Conservation (phyloP, 2,329 filamentous ascomycete genomes). For the Dothideomycetidae sp. region DNA sequence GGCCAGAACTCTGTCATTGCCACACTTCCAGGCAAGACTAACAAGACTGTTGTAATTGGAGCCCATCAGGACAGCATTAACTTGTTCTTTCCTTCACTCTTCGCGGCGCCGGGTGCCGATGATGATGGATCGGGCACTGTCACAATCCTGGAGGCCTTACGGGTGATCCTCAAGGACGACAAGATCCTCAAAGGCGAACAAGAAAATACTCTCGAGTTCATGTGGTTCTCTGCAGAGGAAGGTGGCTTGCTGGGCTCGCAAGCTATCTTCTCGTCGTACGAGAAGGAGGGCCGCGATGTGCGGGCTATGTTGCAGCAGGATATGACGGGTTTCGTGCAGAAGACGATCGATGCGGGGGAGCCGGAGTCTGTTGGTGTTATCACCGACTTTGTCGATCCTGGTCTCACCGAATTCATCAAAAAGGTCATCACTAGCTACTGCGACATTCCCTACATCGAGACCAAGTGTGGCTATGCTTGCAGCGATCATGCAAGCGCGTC, state of each 20-base stretch:
- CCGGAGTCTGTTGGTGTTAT: slow-evolving; percentile 84
- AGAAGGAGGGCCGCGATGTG: slow-evolving; percentile 56
- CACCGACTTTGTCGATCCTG: slow-evolving; percentile 74
- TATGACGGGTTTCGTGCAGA: slow-evolving; percentile 84
- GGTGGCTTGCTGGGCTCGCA: slow-evolving; percentile 77
- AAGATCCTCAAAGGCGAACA: slow-evolving; percentile 55
- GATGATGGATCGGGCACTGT: slow-evolving; percentile 65
- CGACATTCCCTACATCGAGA: slow-evolving; percentile 71
- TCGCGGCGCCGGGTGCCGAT: slow-evolving; percentile 83
- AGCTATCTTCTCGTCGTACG: slow-evolving; percentile 74
- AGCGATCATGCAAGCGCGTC: slow-evolving; percentile 60
- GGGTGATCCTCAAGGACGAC: slow-evolving; percentile 57
- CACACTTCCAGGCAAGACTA: slow-evolving; percentile 70
- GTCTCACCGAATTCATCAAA: slow-evolving; percentile 81
- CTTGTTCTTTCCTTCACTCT: slow-evolving; percentile 68
- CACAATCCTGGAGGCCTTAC: slow-evolving; percentile 83
- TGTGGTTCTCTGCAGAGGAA: slow-evolving; percentile 90
- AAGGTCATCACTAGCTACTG: slow-evolving; percentile 77
- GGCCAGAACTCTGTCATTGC: slow-evolving; percentile 84
- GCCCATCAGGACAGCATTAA: slow-evolving; percentile 82
- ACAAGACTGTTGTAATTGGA: slow-evolving; percentile 68
- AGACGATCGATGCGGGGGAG: slow-evolving; percentile 67
- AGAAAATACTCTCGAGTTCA: slow-evolving; percentile 83
- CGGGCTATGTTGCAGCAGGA: slow-evolving; percentile 98
- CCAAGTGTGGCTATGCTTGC: slow-evolving; percentile 78